phyloP scores from a whole-genome alignment of 2,329 filamentous ascomycete species.

The Cyclaneusma minus region DNA sequence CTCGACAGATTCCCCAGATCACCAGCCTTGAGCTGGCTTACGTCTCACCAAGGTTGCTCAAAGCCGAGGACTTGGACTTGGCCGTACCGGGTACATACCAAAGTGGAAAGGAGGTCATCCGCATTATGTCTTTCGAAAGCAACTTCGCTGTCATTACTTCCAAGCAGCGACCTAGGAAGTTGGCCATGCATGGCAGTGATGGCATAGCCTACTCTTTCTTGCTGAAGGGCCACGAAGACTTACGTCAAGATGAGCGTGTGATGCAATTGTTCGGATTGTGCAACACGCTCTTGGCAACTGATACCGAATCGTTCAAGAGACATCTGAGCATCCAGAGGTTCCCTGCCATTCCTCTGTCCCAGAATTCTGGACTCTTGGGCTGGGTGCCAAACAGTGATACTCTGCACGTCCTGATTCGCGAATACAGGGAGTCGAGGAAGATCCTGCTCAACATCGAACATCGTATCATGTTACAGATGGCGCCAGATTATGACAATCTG shows the following conservation, averaged over 20 bases:
- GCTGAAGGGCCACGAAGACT: constrained; percentile 98
- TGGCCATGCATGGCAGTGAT: constrained; percentile 79
- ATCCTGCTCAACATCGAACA: constrained; percentile 99
- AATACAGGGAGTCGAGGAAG: constrained; percentile 93
- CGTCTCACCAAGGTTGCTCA: constrained; percentile 85
- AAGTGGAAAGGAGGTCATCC: constrained; percentile 61
- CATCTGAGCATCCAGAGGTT: constrained; percentile 94
- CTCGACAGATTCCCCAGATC: constrained; percentile 80
- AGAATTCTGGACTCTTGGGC: constrained; percentile 85
- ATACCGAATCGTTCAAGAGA: constrained; percentile 92
- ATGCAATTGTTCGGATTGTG: constrained; percentile 98
- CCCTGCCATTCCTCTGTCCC: constrained; percentile 90
- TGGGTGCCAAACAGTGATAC: constrained; percentile 99
- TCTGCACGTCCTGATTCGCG: constrained; percentile 86
- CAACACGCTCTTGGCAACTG: constrained; percentile 86
- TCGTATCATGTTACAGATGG: constrained; percentile 99
- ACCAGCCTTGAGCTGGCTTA: constrained; percentile 90
- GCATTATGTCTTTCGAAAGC: constrained; percentile 79
- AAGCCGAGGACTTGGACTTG: constrained; percentile 72
- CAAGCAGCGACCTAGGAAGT: constrained; percentile 86
- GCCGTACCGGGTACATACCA: constrained; percentile 93
- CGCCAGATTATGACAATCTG: constrained; percentile 94
- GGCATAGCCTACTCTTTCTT: constrained; percentile 76
- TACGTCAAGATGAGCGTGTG: constrained; percentile 94
- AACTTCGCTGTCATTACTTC: constrained; percentile 88